Percentiles rank a stretch among this genome's conserved stretches.
Evolutionary conservation across 108 stramenopile species (phyloP).

Genomic region (Skeletonema marinoi): DNA sequence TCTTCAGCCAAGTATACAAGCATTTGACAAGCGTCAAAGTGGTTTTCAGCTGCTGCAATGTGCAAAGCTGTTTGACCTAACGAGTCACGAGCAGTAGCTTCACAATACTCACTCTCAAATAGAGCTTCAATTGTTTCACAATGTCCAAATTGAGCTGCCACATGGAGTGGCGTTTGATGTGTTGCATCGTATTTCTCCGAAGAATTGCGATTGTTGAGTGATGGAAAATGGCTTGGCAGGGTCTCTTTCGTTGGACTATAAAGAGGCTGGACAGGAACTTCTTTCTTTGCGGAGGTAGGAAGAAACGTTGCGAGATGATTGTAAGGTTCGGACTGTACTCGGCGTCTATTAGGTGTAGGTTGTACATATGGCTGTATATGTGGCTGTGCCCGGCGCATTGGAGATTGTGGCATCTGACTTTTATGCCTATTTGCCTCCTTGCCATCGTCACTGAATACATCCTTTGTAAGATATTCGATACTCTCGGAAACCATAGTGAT

Average conservation of each 20-base stretch:
- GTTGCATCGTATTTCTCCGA: conserved; percentile 15
- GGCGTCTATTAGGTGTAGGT: neutral
- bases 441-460: neutral
- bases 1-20: conserved; percentile 18
- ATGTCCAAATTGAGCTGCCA: conserved; percentile 34
- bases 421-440: neutral
- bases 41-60: conserved; percentile 13
- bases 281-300: neutral
- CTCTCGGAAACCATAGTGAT: conserved; percentile 9
- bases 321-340: neutral
- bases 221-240: conserved; percentile 17
- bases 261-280: neutral
- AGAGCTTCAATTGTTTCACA: conserved; percentile 22
- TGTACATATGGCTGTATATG: neutral
- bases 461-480: conserved; percentile 17
- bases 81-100: conserved; percentile 33
- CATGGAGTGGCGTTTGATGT: conserved; percentile 41
- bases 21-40: conserved; percentile 21
- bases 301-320: neutral
- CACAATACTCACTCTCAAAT: conserved; percentile 22
- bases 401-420: conserved; percentile 2
- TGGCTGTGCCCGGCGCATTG: neutral
- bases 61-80: conserved; percentile 39
- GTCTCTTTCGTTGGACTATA: neutral
- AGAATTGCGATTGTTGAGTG: conserved; percentile 29